These are phyloP conservation scores for Kodamaea kakaduensis DNA, from an alignment of 805 yeast species.

Conservation along the genomic window DNA sequence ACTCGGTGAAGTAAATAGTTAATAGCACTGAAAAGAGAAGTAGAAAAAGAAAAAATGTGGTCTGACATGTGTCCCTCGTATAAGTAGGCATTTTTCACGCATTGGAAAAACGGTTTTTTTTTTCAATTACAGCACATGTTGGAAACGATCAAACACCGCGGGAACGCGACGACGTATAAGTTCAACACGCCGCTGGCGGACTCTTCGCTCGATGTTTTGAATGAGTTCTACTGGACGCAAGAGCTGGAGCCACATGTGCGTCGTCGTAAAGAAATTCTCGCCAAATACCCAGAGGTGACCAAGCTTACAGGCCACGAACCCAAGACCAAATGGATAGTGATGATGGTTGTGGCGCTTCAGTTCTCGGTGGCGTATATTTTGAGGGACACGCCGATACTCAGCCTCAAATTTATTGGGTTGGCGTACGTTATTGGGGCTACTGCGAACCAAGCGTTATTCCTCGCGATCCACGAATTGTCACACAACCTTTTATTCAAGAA, in stretches of 20 bases:
- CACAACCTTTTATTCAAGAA: constrained; percentile 81
- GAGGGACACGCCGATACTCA: constrained; percentile 49
- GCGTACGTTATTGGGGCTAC: constrained; percentile 87
- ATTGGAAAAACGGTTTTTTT: too few species aligned
- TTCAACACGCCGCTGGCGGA: constrained; percentile 40
- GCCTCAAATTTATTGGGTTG: constrained; percentile 50
- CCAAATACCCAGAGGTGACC: constrained; percentile 73
- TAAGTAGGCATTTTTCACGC: too few species aligned
- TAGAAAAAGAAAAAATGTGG: constrained; percentile 1
- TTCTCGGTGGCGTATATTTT: constrained; percentile 58
- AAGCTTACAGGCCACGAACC: constrained; percentile 87
- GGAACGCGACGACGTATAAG: constrained; percentile 25
- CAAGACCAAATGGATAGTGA: constrained; percentile 69
- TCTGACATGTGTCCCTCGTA: not conserved
- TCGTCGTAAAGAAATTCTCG: constrained; percentile 69
- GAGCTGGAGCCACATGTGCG: constrained; percentile 76
- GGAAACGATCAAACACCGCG: constrained; percentile 17
- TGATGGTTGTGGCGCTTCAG: constrained; percentile 66
- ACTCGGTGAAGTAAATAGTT: too few species aligned
- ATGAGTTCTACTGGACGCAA: constrained; percentile 81
- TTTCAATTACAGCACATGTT: constrained; percentile 1
- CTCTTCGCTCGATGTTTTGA: constrained; percentile 37
- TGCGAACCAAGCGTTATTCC: constrained; percentile 74
- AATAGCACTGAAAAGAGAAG: too few species aligned
- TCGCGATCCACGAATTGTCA: constrained; percentile 84